Conservation (phyloP, 179 eudicot genomes). For the Kewa caespitosa region DNA sequence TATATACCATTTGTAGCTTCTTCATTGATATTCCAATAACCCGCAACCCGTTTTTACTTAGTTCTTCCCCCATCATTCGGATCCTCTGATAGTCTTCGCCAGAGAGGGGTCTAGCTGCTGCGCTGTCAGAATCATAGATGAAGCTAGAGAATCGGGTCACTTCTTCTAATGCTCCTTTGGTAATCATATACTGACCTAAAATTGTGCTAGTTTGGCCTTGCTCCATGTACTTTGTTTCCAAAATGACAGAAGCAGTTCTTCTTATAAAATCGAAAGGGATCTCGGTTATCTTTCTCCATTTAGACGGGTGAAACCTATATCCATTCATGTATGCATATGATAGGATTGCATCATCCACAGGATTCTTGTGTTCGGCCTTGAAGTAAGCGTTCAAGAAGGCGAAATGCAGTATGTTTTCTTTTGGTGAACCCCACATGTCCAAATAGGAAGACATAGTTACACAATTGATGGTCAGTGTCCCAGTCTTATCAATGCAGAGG, state of each 20-base stretch:
- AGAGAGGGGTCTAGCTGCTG: conserved; percentile 22
- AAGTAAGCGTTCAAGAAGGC: conserved; percentile 48
- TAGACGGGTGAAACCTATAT: conserved; percentile 40
- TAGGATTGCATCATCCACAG: conserved; percentile 49
- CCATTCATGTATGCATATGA: conserved; percentile 48
- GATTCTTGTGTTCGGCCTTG: conserved; percentile 49
- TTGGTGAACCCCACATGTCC: conserved; percentile 38
- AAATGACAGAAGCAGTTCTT: conserved; percentile 47
- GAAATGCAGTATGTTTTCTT: conserved; percentile 38
- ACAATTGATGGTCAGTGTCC: conserved; percentile 51
- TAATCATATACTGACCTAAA: conserved; percentile 31
- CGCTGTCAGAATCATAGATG: conserved; percentile 28
- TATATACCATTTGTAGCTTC: conserved; percentile 28
- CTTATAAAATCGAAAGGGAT: conserved; percentile 46
- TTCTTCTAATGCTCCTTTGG: conserved; percentile 55
- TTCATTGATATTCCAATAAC: conserved; percentile 55
- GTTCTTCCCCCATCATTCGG: conserved; percentile 36
- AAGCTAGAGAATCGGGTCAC: conserved; percentile 29
- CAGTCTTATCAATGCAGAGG: conserved; percentile 55
- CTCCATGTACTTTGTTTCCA: conserved; percentile 33
- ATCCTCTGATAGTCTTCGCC: conserved; percentile 37
- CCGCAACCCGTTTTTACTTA: conserved; percentile 42
- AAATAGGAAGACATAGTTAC: conserved; percentile 41
- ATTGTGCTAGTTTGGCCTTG: conserved; percentile 10
- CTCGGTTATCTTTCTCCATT: conserved; percentile 45